Percentiles rank a stretch among this genome's conserved stretches.
Evolutionary conservation across 768 basidiomycete species (phyloP).

Genomic region (Leccinum boreale): DNA sequence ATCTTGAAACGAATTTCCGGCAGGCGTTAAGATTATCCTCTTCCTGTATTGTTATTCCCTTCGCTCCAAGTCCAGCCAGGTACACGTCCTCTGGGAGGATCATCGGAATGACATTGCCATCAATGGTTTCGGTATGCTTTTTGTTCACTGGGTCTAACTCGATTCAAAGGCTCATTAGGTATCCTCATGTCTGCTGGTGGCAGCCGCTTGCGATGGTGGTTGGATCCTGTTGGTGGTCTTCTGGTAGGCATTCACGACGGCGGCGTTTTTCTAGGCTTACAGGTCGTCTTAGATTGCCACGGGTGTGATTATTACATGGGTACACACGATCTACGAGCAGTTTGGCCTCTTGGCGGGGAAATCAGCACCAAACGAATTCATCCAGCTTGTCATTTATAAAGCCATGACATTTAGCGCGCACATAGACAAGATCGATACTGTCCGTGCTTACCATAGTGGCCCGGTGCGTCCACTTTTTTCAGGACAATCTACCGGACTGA

Average conservation of each 20-base stretch:
- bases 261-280: not conserved
- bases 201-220: slow-evolving; percentile 77
- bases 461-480: slow-evolving; percentile 43
- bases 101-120: slow-evolving; percentile 92
- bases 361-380: slow-evolving; percentile 87
- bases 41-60: slow-evolving; percentile 86
- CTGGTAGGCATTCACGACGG: slow-evolving; percentile 46
- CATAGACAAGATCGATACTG: slow-evolving; percentile 86
- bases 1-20: not conserved
- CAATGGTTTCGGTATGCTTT: slow-evolving; percentile 62
- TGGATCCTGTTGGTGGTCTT: slow-evolving; percentile 78
- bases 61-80: slow-evolving; percentile 82
- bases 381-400: slow-evolving; percentile 92
- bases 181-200: slow-evolving; percentile 83
- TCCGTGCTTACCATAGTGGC: slow-evolving; percentile 90
- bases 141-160: not conserved
- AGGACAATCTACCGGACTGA: not conserved
- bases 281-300: slow-evolving; percentile 54
- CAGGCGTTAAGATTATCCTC: slow-evolving; percentile 80
- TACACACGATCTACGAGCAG: slow-evolving; percentile 69
- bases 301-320: slow-evolving; percentile 81
- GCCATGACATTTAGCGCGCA: slow-evolving; percentile 80
- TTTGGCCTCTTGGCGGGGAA: slow-evolving; percentile 89
- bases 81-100: slow-evolving; percentile 94
- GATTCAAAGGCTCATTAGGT: slow-evolving; percentile 39